Conservation (phyloP, 805 yeast genomes). For the Pichia californica region DNA sequence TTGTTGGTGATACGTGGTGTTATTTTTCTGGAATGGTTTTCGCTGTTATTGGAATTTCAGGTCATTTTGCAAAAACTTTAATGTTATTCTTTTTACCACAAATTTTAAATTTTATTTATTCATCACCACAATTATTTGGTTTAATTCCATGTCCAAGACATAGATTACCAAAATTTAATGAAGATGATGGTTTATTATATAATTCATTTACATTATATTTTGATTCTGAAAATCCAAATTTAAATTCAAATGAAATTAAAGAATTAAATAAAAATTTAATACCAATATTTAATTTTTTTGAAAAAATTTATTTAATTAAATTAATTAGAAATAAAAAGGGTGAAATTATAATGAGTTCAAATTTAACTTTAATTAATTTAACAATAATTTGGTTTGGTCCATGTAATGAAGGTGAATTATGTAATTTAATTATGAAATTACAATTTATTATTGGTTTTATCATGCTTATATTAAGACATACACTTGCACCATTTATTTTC, state of each 20-base stretch:
- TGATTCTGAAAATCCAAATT: constrained; percentile 7
- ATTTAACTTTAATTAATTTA: constrained; percentile 83
- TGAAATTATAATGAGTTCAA: constrained; percentile 46
- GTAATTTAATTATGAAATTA: constrained; percentile 48
- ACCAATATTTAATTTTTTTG: constrained; percentile 40
- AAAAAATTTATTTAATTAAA: constrained; percentile 43
- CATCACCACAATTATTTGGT: constrained; percentile 86
- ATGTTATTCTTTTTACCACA: constrained; percentile 85
- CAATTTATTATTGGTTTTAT: constrained; percentile 63
- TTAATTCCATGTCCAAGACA: constrained; percentile 94
- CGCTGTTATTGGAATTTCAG: constrained; percentile 92
- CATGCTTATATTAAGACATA: constrained; percentile 71
- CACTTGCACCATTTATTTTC: constrained; percentile 77
- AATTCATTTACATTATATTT: constrained; percentile 55
- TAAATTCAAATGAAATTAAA: constrained; percentile 24
- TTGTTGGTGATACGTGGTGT: constrained; percentile 98
- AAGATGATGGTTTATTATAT: constrained; percentile 62
- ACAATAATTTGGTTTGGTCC: constrained; percentile 87
- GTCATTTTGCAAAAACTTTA: constrained; percentile 93
- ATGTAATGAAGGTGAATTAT: constrained; percentile 71
- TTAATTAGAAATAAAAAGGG: constrained; percentile 26
- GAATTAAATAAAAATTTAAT: constrained; percentile 25
- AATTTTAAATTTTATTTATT: constrained; percentile 80
- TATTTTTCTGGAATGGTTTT: constrained; percentile 98
- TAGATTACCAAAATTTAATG: constrained; percentile 74